Base-by-base conservation (phyloP, 208 protist genomes). In the Lotmaria passim region DNA sequence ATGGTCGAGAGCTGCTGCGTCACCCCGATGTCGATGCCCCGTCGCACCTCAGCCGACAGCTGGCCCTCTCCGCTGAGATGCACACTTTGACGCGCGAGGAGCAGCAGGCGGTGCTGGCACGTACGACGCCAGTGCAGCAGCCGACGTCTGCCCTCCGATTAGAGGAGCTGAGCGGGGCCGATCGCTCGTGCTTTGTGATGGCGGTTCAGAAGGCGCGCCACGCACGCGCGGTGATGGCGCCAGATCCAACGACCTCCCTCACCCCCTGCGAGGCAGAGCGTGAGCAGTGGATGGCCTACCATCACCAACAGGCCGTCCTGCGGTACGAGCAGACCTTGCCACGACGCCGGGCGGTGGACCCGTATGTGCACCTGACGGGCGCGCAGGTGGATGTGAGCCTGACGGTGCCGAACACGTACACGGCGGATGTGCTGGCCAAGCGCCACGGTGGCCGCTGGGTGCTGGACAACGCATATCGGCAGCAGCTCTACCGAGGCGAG, bases 311-410 rank as follows among this genome's bases (percentile, higher is more conserved):
- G 64, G 81, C 83, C 5, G 77, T 95, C 14, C 59, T 88, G n/a
- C 85, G 87, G 7, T 77, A 95, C 52, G 90, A 95, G 74, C 48
- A 77, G 31, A 84, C 83, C 2, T 64, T 95, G n/a, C 78, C 87
- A 2, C 82, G 75, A 12, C 85, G 87, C 1, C 85, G 90, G 6
- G 87, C 75, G 3, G 58, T 77, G 15, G 87, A 85, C 41, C 83
- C 78, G 17, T 83, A 90, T 46, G 67, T 87, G 44, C 69, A 87
- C 0, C 82, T 86, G 48, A 91, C 85, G 30, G 70, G 53, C 3
- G 84, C 86, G 5, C 86, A 92, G 67, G 50, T 69, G 28, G 81
- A 79, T 34, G 65, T 59, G 10, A 38, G 44, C 3, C 21, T 71
- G 31, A 39, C 62, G 34, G 64, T 88, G 39, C 89, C 85, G 19